These are phyloP conservation scores for Curvularia hawaiiensis DNA, from an alignment of 2,329 filamentous ascomycete species.

Conservation along the genomic window DNA sequence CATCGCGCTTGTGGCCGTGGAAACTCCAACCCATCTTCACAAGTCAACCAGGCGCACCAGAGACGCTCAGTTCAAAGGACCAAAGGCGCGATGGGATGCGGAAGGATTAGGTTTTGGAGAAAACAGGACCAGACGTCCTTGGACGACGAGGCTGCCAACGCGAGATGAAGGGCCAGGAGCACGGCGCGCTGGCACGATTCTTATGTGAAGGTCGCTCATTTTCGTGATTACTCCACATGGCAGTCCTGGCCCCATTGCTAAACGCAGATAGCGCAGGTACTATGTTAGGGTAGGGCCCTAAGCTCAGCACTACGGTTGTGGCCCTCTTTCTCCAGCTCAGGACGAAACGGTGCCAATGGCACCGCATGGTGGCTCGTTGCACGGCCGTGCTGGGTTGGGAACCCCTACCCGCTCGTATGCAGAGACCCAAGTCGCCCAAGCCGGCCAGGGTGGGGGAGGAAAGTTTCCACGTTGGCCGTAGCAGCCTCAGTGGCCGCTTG, in stretches of 20 bases:
- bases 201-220: conserved; percentile 11
- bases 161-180: neutral
- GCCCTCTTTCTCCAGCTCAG: conserved; percentile 1
- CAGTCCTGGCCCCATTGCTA: neutral
- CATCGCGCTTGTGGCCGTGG: conserved; percentile 34
- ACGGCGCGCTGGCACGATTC: neutral
- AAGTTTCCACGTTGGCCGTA: neutral
- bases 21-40: conserved; percentile 40
- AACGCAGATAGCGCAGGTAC: conserved; percentile 6
- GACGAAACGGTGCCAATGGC: conserved; percentile 13
- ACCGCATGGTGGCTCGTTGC: conserved; percentile 18
- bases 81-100: neutral
- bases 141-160: neutral
- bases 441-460: neutral
- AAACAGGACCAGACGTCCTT: neutral
- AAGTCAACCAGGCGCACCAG: neutral
- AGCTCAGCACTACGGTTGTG: neutral
- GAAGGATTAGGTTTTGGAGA: neutral
- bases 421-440: neutral
- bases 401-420: conserved; percentile 2
- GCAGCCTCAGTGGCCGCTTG: neutral
- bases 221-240: conserved; percentile 5
- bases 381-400: conserved; percentile 12
- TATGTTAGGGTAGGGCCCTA: conserved; percentile 4
- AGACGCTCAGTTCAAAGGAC: neutral